Evolutionary conservation across 2,329 filamentous ascomycete genomes (phyloP).

Genomic region (Magnaporthiopsis poae): DNA sequence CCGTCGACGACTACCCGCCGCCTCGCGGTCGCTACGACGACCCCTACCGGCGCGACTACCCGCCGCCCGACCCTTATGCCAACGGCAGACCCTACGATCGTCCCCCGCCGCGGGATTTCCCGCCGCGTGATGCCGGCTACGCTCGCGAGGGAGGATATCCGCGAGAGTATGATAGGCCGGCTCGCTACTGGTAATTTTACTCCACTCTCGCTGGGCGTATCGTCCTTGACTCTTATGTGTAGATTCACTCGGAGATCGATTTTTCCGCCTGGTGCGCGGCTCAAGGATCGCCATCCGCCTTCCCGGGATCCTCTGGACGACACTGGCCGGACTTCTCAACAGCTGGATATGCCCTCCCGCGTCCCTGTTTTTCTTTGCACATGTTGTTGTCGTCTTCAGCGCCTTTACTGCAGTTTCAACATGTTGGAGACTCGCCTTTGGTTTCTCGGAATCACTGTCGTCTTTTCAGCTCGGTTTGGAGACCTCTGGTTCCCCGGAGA

Average conservation of each 20-base stretch:
- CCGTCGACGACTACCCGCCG: constrained; percentile 66
- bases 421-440: background rate
- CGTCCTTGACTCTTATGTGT: constrained; percentile 8
- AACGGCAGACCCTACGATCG: constrained; percentile 51
- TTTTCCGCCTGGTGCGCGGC: background rate
- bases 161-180: constrained; percentile 24
- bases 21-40: constrained; percentile 56
- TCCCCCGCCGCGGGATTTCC: constrained; percentile 29
- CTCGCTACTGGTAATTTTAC: constrained; percentile 18
- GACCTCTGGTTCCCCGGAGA: background rate
- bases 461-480: background rate
- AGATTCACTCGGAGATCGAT: constrained; percentile 5
- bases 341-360: background rate
- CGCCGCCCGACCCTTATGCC: constrained; percentile 51
- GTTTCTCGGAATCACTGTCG: background rate
- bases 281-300: background rate
- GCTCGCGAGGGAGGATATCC: constrained; percentile 42
- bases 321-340: background rate
- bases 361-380: background rate
- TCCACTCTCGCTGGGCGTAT: constrained; percentile 6
- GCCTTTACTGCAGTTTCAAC: background rate
- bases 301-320: background rate
- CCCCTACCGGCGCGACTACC: constrained; percentile 62
- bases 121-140: constrained; percentile 39
- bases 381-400: background rate